These are phyloP conservation scores for Termitomyces sp. DNA, from an alignment of 1,284 basidiomycete species.

Conservation along the genomic window DNA sequence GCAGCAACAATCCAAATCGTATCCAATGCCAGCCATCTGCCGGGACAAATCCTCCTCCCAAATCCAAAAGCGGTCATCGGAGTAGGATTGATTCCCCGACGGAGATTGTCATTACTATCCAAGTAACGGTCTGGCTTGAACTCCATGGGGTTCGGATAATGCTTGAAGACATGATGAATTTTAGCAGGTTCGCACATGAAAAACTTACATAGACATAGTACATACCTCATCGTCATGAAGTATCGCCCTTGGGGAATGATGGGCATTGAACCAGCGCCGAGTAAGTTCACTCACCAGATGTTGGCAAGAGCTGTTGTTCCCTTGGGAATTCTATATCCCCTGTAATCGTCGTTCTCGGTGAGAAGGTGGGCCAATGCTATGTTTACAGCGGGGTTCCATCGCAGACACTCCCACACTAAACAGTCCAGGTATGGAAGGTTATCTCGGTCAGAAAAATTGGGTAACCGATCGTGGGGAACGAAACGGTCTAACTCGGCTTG, in stretches of 20 bases:
- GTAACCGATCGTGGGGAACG: slow-evolving; percentile 15
- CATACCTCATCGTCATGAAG: slow-evolving; percentile 14
- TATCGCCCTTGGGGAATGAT: slow-evolving; percentile 13
- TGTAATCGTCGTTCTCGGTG: slow-evolving; percentile 18
- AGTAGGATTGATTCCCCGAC: slow-evolving; percentile 9
- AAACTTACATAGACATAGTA: not conserved
- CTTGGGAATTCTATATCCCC: slow-evolving; percentile 19
- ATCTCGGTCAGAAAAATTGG: slow-evolving; percentile 11
- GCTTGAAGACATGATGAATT: slow-evolving; percentile 4
- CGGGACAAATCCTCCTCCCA: slow-evolving; percentile 21
- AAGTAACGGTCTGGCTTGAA: slow-evolving; percentile 21
- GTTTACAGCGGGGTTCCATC: slow-evolving; percentile 7
- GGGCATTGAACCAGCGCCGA: not conserved
- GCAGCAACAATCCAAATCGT: slow-evolving; percentile 17
- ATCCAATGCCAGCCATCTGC: slow-evolving; percentile 16
- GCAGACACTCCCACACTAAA: slow-evolving; percentile 8
- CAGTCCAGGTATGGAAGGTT: slow-evolving; percentile 13
- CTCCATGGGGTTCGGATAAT: slow-evolving; percentile 14
- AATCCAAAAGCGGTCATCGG: slow-evolving; percentile 19
- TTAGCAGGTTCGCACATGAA: not conserved
- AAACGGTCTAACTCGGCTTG: slow-evolving; percentile 19
- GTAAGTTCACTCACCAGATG: slow-evolving; percentile 13
- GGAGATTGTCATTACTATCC: not conserved
- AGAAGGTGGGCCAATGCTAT: slow-evolving; percentile 18
- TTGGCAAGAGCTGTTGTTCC: slow-evolving; percentile 20